phyloP scores from a whole-genome alignment of 768 basidiomycete genomes.

The Piloderma croceum region DNA sequence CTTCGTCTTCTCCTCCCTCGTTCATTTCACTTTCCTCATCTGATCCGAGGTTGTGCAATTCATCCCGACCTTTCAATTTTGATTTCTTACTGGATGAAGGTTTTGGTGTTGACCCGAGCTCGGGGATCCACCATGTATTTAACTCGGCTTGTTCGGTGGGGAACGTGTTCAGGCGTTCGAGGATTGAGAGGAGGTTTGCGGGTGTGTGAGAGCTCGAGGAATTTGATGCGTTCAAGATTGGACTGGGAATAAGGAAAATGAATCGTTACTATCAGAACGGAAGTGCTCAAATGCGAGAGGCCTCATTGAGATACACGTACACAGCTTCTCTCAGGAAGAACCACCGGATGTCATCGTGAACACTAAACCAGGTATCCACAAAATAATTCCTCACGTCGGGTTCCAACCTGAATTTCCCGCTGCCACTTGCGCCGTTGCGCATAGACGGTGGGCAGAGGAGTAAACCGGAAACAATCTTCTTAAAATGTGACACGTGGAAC shows the following conservation, averaged over 20 bases:
- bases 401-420: slow-evolving; percentile 38
- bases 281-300: too few species aligned
- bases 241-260: slow-evolving; percentile 20
- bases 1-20: slow-evolving; percentile 37
- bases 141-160: slow-evolving; percentile 65
- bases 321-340: slow-evolving; percentile 79
- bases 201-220: slow-evolving; percentile 34
- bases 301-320: slow-evolving; percentile 38
- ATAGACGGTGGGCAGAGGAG: slow-evolving; percentile 55
- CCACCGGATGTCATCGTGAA: slow-evolving; percentile 82
- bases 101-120: slow-evolving; percentile 51
- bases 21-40: slow-evolving; percentile 28
- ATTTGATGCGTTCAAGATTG: slow-evolving; percentile 21
- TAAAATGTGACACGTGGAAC: slow-evolving; percentile 64
- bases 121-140: slow-evolving; percentile 74
- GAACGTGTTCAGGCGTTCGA: slow-evolving; percentile 67
- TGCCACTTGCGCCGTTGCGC: slow-evolving; percentile 16
- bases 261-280: slow-evolving; percentile 18
- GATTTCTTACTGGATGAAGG: slow-evolving; percentile 37
- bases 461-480: slow-evolving; percentile 53
- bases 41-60: slow-evolving; percentile 28
- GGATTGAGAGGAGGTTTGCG: slow-evolving; percentile 54
- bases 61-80: slow-evolving; percentile 30
- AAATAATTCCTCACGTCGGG: slow-evolving; percentile 60
- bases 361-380: slow-evolving; percentile 66